Evolutionary conservation across 2,329 filamentous ascomycete species (phyloP).

Genomic region (Elsinoe necatrix): DNA sequence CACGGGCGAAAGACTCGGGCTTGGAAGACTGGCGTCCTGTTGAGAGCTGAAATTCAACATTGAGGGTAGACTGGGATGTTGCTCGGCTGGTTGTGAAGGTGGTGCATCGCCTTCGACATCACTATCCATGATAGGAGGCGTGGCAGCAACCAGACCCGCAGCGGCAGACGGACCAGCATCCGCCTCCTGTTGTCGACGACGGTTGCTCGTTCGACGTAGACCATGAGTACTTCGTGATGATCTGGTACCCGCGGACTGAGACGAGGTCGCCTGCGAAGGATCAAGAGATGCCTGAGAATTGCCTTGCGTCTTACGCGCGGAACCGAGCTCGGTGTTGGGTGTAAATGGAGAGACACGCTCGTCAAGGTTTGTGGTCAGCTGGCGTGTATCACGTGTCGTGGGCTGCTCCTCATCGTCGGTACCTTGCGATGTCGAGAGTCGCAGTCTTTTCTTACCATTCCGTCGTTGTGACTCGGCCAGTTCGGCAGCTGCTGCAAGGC

Average conservation of each 20-base stretch:
- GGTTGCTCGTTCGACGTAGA: neutral
- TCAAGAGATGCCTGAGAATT: constrained; percentile 1
- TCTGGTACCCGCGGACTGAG: neutral
- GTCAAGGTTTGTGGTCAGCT: neutral
- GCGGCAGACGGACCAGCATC: neutral
- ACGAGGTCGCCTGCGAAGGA: neutral
- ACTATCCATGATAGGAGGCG: constrained; percentile 66
- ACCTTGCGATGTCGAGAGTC: neutral
- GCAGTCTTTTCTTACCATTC: constrained; percentile 33
- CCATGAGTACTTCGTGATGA: neutral
- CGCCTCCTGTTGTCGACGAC: neutral
- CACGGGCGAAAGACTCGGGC: constrained; percentile 82
- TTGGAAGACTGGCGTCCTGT: constrained; percentile 87
- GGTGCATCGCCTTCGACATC: constrained; percentile 51
- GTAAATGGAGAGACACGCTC: constrained; percentile 24
- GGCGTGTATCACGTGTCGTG: neutral
- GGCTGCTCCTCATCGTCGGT: neutral
- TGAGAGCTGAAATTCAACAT: constrained; percentile 60
- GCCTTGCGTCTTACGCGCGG: neutral
- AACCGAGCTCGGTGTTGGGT: constrained; percentile 27
- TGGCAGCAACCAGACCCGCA: constrained; percentile 44
- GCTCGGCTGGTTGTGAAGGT: constrained; percentile 14
- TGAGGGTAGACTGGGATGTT: constrained; percentile 31
- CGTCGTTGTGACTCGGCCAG: constrained; percentile 42
- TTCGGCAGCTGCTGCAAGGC: constrained; percentile 47